Evolutionary conservation across 192 early-diverging fungal species (phyloP).

Genomic region (Backusella liffmaniae): DNA sequence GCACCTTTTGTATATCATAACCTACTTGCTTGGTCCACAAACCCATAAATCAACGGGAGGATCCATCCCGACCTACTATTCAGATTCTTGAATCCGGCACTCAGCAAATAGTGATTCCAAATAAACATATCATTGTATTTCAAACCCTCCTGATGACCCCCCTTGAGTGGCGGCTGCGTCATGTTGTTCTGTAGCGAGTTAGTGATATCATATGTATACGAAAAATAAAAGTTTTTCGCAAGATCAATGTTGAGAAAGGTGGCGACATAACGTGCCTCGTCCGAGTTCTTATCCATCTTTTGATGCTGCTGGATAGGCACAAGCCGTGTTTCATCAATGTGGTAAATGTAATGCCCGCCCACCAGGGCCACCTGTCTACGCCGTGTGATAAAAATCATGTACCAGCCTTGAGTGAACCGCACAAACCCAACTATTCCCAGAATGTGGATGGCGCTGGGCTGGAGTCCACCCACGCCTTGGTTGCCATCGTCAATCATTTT

Average conservation of each 20-base stretch:
- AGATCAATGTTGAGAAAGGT: constrained; percentile 93
- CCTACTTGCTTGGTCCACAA: constrained; percentile 94
- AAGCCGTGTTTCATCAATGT: constrained; percentile 87
- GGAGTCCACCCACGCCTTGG: constrained; percentile 68
- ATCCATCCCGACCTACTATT: constrained; percentile 73
- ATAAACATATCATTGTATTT: constrained; percentile 88
- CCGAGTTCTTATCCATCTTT: constrained; percentile 70
- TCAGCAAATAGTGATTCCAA: constrained; percentile 85
- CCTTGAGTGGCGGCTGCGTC: constrained; percentile 45
- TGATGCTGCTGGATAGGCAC: constrained; percentile 62
- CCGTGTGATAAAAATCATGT: constrained; percentile 85
- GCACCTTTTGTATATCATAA: background rate
- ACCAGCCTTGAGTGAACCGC: constrained; percentile 89
- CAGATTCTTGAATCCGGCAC: constrained; percentile 62
- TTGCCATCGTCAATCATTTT: constrained; percentile 81
- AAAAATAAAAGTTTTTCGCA: constrained; percentile 96
- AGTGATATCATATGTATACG: constrained; percentile 96
- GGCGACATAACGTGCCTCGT: constrained; percentile 73
- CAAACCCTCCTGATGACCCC: background rate
- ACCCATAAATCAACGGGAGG: constrained; percentile 88
- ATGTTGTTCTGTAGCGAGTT: constrained; percentile 88
- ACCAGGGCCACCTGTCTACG: constrained; percentile 85
- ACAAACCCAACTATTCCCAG: constrained; percentile 88
- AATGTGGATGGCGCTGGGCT: constrained; percentile 57
- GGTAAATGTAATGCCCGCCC: constrained; percentile 94